Base-by-base conservation (phyloP, 495 filamentous ascomycete genomes). In the Gamarada debralockiae region DNA sequence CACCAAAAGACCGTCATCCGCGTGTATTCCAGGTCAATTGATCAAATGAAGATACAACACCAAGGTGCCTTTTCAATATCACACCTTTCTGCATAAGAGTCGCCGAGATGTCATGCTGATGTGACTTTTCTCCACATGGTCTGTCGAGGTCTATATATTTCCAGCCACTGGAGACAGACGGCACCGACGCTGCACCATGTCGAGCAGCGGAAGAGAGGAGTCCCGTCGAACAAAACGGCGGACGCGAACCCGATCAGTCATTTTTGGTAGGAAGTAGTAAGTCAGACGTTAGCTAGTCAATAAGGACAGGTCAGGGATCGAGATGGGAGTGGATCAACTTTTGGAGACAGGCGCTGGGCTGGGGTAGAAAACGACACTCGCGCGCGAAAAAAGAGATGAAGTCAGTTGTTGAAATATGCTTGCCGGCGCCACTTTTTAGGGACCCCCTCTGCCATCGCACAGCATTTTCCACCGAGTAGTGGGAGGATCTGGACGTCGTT, bases 201-300 rank as follows among this genome's bases (percentile, higher is more conserved):
- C 45, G 23, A 17, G 45, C 45, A 48, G 45, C 27, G 27, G 27
- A 29, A 10, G 27, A 29, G 27, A 29, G 27, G 10, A 5, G 27
- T 29, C 27, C 27, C 4, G 27, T 29, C 27, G 27, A 29, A 10
- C 10, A 10, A 22, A 37, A 36, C 43, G 4, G 39, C 53, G 53
- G 58, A 50, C 54, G 58, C 58, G 50, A 55, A 61, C 58, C 54
- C 41, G 58, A 61, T 61, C 50, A 42, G 58, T 61, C 58, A 34
- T 55, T 55, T 57, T 50, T 44, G 20, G 4, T 37, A 31, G 39
- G 20, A 29, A 10, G 27, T 29, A 29, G 27, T 10, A 29, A 29
- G 27, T 17, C 25, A 48, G 44, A 14, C 27, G 47, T 18, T 5
- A 23, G 18, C 34, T 31, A 43, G 51, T 31, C n/a, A 53, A 15